A percentile compares a stretch with the other conserved stretches of the same genome.
These are phyloP conservation scores for Dothidotthia symphoricarpi DNA, from an alignment of 2,329 filamentous ascomycete species.

Conservation along the genomic window DNA sequence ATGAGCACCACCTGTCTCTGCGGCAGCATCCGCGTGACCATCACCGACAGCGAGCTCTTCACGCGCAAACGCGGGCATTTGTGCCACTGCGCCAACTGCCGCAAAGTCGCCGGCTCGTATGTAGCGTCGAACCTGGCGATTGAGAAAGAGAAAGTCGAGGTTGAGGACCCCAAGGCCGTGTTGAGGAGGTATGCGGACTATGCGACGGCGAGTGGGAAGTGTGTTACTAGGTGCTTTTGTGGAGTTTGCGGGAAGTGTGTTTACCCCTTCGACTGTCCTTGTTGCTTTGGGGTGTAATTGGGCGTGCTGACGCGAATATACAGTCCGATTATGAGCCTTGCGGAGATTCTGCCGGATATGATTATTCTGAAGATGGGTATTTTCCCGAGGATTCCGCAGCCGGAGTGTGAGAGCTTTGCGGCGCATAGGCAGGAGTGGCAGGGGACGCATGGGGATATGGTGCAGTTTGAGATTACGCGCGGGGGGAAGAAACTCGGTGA, in stretches of 20 bases:
- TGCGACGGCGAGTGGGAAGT: constrained; percentile 49
- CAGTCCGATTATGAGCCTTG: constrained; percentile 51
- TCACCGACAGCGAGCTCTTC: constrained; percentile 51
- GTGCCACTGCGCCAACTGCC: constrained; percentile 54
- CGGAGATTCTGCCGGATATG: constrained; percentile 43
- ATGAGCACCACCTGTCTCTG: constrained; percentile 49
- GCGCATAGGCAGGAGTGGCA: constrained; percentile 48
- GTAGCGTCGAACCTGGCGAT: constrained; percentile 45
- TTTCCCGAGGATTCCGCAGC: constrained; percentile 49
- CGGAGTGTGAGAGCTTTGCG: constrained; percentile 49
- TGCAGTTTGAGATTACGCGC: constrained; percentile 43
- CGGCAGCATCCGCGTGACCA: constrained; percentile 50
- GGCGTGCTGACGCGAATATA: no score
- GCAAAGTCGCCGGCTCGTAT: constrained; percentile 50
- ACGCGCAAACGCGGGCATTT: constrained; percentile 43
- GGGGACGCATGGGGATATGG: constrained; percentile 39
- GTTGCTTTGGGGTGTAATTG: no score
- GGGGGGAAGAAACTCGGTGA: constrained; percentile 42
- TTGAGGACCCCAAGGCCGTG: constrained; percentile 47
- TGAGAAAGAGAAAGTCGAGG: constrained; percentile 47
- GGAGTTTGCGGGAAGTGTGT: constrained; percentile 45
- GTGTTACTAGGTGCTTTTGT: constrained; percentile 49
- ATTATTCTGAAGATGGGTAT: constrained; percentile 53
- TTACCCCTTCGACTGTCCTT: no score
- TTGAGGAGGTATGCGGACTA: constrained; percentile 49